A percentile compares a stretch with the other conserved stretches of the same genome.
Evolutionary conservation across 73 alveolate genomes (phyloP).

Genomic region (Paramecium octaurelia): DNA sequence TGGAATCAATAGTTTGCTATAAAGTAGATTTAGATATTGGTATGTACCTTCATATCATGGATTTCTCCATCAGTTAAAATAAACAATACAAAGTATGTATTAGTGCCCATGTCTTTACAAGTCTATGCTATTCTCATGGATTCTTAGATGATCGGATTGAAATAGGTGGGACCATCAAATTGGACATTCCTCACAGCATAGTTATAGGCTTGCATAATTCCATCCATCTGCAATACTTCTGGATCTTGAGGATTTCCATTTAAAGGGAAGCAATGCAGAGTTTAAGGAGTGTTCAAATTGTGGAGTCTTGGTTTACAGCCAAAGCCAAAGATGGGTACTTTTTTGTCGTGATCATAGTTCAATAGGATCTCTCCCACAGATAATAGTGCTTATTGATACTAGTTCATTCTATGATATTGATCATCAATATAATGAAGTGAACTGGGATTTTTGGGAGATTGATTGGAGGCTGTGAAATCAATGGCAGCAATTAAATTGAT

Average conservation of each 20-base stretch:
- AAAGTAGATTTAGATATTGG: conserved; percentile 54
- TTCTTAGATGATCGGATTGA: conserved; percentile 69
- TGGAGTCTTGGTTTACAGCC: conserved; percentile 74
- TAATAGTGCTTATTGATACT: conserved; percentile 76
- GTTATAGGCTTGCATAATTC: conserved; percentile 72
- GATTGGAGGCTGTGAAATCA: conserved; percentile 86
- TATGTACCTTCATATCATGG: conserved; percentile 79
- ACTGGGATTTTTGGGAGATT: conserved; percentile 52
- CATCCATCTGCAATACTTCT: conserved; percentile 71
- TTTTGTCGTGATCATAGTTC: conserved; percentile 81
- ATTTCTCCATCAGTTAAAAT: conserved; percentile 96
- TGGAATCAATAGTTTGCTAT: conserved; percentile 17
- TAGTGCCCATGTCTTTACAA: conserved; percentile 56
- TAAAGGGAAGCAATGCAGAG: conserved; percentile 75
- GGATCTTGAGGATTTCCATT: conserved; percentile 69
- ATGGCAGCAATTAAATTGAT: conserved; percentile 80
- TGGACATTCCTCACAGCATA: conserved; percentile 62
- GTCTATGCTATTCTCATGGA: conserved; percentile 69
- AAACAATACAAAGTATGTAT: conserved; percentile 79
- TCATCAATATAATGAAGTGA: conserved; percentile 76
- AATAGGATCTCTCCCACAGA: conserved; percentile 76
- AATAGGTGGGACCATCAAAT: conserved; percentile 82
- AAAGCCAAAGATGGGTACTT: conserved; percentile 84
- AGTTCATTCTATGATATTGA: conserved; percentile 46
- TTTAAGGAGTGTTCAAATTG: conserved; percentile 46